Percentiles rank a stretch among this genome's conserved stretches.
These are phyloP conservation scores for Rhipidocladum racemiflorum DNA, from an alignment of 176 grass and related monocot species.

Conservation along the genomic window DNA sequence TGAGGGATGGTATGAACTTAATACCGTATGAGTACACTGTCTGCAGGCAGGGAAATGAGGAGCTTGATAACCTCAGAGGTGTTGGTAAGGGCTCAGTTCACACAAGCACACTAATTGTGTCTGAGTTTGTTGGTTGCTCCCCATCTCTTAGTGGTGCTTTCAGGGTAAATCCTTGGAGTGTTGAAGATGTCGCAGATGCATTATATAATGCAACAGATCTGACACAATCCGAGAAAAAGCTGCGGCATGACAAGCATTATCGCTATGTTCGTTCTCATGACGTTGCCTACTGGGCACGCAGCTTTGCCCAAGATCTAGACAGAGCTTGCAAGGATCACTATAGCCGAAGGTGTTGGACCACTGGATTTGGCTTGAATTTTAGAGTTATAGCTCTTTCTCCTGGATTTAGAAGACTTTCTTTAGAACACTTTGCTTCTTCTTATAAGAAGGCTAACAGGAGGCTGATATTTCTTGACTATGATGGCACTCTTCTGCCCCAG, in stretches of 20 bases:
- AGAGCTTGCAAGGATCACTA: slow-evolving; percentile 78
- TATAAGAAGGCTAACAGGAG: slow-evolving; percentile 65
- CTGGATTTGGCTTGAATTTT: slow-evolving; percentile 76
- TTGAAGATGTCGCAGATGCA: slow-evolving; percentile 76
- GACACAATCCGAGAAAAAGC: slow-evolving; percentile 47
- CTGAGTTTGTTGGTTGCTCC: slow-evolving; percentile 82
- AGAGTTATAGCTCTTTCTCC: slow-evolving; percentile 72
- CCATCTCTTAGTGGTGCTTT: slow-evolving; percentile 86
- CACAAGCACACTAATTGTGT: slow-evolving; percentile 77
- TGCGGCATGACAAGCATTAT: slow-evolving; percentile 79
- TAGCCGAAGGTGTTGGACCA: slow-evolving; percentile 63
- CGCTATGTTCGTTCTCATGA: slow-evolving; percentile 67
- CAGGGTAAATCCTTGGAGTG: slow-evolving; percentile 82
- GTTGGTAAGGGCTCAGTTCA: slow-evolving; percentile 18
- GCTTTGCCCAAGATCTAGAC: slow-evolving; percentile 70
- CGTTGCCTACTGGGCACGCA: slow-evolving; percentile 69
- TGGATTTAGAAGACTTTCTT: slow-evolving; percentile 66
- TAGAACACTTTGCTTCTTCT: slow-evolving; percentile 44
- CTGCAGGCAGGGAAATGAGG: slow-evolving; percentile 73
- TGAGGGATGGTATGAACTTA: slow-evolving; percentile 89
- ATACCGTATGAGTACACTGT: slow-evolving; percentile 78
- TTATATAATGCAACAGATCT: slow-evolving; percentile 52
- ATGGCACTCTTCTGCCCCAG: slow-evolving; percentile 79
- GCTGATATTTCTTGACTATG: slow-evolving; percentile 82
- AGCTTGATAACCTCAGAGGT: slow-evolving; percentile 45